Evolutionary conservation across 2,329 filamentous ascomycete species (phyloP).

Genomic region (Diaporthe sp.): DNA sequence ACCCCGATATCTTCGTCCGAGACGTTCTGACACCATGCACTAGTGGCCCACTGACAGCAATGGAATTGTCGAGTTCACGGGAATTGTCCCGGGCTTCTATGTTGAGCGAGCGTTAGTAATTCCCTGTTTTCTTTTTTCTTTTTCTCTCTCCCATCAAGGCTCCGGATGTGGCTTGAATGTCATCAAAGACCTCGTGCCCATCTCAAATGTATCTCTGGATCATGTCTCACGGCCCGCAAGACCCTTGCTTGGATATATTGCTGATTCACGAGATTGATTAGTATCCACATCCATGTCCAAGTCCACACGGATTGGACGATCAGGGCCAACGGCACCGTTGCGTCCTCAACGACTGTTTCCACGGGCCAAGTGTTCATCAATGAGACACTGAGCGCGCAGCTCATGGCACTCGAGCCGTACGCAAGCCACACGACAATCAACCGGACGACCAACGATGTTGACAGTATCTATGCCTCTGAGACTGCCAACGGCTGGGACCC

Average conservation of each 20-base stretch:
- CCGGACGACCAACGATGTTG: constrained; percentile 49
- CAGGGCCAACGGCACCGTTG: constrained; percentile 40
- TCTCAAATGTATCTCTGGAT: not conserved
- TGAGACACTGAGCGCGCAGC: constrained; percentile 46
- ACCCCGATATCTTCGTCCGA: not conserved
- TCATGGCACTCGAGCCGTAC: constrained; percentile 52
- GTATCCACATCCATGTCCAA: constrained; percentile 44
- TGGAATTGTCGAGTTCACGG: constrained; percentile 46
- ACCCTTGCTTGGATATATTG: constrained; percentile 3
- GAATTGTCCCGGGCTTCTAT: constrained; percentile 45
- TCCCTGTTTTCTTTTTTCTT: not conserved
- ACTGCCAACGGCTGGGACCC: constrained; percentile 47
- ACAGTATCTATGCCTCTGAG: constrained; percentile 41
- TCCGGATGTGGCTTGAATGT: not conserved
- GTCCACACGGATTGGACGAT: constrained; percentile 42
- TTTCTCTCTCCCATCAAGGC: not conserved
- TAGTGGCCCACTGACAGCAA: constrained; percentile 46
- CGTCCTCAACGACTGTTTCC: constrained; percentile 44
- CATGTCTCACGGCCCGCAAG: constrained; percentile 3
- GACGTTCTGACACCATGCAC: not conserved
- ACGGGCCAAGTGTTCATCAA: constrained; percentile 50
- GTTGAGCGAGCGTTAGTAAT: constrained; percentile 39
- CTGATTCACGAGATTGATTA: constrained; percentile 4
- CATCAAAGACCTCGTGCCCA: not conserved
- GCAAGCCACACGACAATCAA: constrained; percentile 50